Evolutionary conservation across 2,329 filamentous ascomycete genomes (phyloP).

Genomic region (Nothopassalora personata): DNA sequence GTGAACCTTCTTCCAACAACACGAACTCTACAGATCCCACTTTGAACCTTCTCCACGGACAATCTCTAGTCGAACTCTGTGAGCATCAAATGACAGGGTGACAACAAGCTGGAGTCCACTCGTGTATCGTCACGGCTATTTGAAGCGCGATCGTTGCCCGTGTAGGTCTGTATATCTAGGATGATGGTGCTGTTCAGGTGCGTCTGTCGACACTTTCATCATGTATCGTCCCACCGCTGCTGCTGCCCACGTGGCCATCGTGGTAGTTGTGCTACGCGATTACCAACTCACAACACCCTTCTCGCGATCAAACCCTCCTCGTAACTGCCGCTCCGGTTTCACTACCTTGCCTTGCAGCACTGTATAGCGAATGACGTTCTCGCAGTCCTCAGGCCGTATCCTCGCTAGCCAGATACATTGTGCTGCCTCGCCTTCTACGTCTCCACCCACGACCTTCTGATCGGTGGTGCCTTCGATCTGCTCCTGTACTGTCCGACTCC

Average conservation of each 20-base stretch:
- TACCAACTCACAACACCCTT: slow-evolving; percentile 85
- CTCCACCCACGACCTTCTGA: slow-evolving; percentile 38
- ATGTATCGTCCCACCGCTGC: background rate
- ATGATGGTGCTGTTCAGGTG: background rate
- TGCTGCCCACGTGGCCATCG: too few relatives aligned
- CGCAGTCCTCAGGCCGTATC: slow-evolving; percentile 80
- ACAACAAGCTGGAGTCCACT: background rate
- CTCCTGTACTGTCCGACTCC: slow-evolving; percentile 22
- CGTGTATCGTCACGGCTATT: background rate
- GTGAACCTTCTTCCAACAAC: background rate
- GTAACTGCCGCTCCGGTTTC: slow-evolving; percentile 77
- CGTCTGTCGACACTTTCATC: background rate
- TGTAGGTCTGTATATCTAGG: background rate
- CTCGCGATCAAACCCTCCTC: slow-evolving; percentile 83
- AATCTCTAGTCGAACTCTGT: background rate
- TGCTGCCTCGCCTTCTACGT: slow-evolving; percentile 51
- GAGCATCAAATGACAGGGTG: background rate
- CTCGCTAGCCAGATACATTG: slow-evolving; percentile 93
- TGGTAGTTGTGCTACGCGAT: background rate
- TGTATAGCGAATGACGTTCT: slow-evolving; percentile 85
- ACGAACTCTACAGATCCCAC: background rate
- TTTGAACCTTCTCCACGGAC: background rate
- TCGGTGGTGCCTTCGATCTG: slow-evolving; percentile 21
- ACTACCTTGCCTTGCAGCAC: slow-evolving; percentile 90
- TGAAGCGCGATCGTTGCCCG: background rate